Evolutionary conservation across 1,284 basidiomycete genomes (phyloP).

Genomic region (Coniferiporia weirii): DNA sequence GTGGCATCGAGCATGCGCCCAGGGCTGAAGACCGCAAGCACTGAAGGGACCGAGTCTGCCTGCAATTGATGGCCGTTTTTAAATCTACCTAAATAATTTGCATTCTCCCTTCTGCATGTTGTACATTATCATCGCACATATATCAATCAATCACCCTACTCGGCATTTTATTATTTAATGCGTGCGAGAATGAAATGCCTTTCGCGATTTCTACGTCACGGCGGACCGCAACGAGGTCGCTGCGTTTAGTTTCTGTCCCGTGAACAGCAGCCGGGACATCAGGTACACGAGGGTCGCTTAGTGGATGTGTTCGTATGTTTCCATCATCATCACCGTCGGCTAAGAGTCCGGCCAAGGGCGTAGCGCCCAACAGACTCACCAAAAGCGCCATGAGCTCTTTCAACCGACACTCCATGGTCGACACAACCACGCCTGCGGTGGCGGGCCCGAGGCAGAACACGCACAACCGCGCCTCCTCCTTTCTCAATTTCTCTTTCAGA

Average conservation of each 20-base stretch:
- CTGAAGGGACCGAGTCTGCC: neutral
- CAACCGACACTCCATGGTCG: neutral
- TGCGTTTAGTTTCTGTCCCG: neutral
- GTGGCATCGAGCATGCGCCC: constrained; percentile 46
- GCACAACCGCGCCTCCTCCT: constrained; percentile 21
- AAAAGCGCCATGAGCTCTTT: neutral
- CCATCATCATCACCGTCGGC: neutral
- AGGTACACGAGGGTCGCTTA: neutral
- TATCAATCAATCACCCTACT: neutral
- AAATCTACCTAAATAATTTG: no score
- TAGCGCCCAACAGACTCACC: neutral
- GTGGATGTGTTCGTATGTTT: neutral
- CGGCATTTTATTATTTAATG: no score
- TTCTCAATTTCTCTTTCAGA: constrained; percentile 15
- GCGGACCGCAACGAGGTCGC: no score
- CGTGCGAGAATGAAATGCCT: no score
- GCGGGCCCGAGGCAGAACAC: neutral
- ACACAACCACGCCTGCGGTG: neutral
- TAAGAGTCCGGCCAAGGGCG: neutral
- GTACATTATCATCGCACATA: neutral
- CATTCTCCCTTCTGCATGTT: neutral
- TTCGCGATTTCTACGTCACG: no score
- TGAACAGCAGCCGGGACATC: neutral
- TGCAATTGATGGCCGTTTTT: no score
- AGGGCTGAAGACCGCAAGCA: constrained; percentile 26